phyloP scores from a whole-genome alignment of 768 basidiomycete species.

The Tulasnella sp. region DNA sequence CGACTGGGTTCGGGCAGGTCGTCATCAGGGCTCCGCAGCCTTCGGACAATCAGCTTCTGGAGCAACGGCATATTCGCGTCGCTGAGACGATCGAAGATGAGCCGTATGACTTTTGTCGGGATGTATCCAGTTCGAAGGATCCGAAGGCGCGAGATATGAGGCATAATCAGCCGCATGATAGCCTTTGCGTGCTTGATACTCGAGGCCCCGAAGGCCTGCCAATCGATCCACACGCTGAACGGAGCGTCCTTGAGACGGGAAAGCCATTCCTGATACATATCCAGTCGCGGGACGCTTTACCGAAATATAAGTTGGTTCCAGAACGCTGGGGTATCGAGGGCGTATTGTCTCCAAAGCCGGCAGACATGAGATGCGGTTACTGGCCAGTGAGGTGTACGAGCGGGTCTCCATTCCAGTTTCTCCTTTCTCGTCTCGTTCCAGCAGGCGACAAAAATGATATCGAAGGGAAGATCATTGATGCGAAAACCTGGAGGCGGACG shows the following conservation, averaged over 20 bases:
- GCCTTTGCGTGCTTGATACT: background rate
- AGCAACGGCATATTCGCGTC: background rate
- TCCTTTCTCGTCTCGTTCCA: no score
- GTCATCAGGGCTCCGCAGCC: background rate
- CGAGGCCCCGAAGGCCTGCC: background rate
- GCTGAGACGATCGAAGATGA: background rate
- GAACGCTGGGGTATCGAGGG: background rate
- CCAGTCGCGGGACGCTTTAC: background rate
- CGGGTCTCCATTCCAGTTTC: no score
- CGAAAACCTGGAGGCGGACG: conserved; percentile 54
- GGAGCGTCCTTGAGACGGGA: background rate
- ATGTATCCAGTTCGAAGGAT: background rate
- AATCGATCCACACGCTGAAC: background rate
- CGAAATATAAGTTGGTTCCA: background rate
- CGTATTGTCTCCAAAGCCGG: background rate
- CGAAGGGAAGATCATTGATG: no score
- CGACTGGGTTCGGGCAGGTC: background rate
- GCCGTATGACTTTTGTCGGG: background rate
- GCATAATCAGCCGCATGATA: background rate
- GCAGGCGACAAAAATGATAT: no score
- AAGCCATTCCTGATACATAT: background rate
- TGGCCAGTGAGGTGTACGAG: background rate
- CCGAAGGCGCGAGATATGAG: background rate
- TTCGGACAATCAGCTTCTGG: background rate
- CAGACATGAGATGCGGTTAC: background rate